Conservation (phyloP, 2,329 filamentous ascomycete species). For the Fusarium sp. region DNA sequence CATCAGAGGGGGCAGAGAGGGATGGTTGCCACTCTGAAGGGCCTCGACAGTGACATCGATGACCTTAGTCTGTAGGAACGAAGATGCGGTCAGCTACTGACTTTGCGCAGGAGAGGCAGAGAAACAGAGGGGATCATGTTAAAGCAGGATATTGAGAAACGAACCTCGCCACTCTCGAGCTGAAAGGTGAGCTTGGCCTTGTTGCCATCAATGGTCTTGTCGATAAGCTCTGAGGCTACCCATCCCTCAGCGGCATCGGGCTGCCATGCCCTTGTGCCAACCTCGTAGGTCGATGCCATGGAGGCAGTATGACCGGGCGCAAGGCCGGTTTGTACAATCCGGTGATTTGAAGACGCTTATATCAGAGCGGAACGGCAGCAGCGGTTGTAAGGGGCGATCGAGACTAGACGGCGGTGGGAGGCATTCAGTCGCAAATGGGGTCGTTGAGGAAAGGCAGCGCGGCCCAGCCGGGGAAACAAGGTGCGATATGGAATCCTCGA, state of each 20-base stretch:
- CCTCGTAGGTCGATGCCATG: constrained; percentile 95
- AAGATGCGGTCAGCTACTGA: constrained; percentile 24
- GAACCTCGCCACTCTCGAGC: constrained; percentile 91
- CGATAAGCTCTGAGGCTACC: constrained; percentile 92
- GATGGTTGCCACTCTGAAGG: constrained; percentile 77
- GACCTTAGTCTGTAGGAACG: constrained; percentile 66
- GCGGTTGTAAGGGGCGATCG: constrained; percentile 36
- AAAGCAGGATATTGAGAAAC: constrained; percentile 1
- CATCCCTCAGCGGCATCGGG: constrained; percentile 95
- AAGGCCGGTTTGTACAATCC: constrained; percentile 34
- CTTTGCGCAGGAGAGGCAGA: neutral
- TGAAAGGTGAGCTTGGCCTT: constrained; percentile 89
- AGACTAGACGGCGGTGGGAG: constrained; percentile 39
- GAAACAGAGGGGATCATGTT: neutral
- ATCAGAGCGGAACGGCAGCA: constrained; percentile 32
- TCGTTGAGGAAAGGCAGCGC: constrained; percentile 28
- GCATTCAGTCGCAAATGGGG: constrained; percentile 44
- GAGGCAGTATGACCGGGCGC: constrained; percentile 46
- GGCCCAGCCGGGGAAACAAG: constrained; percentile 31
- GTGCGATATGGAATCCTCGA: constrained; percentile 14
- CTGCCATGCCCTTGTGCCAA: constrained; percentile 98
- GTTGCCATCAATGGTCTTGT: constrained; percentile 82
- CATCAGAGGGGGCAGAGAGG: constrained; percentile 89
- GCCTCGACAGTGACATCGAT: constrained; percentile 79
- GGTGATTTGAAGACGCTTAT: constrained; percentile 32